Percentiles rank a stretch among this genome's conserved stretches.
These are phyloP conservation scores for Phellopilus nigrolimitatus DNA, from an alignment of 1,284 basidiomycete genomes.

Conservation along the genomic window DNA sequence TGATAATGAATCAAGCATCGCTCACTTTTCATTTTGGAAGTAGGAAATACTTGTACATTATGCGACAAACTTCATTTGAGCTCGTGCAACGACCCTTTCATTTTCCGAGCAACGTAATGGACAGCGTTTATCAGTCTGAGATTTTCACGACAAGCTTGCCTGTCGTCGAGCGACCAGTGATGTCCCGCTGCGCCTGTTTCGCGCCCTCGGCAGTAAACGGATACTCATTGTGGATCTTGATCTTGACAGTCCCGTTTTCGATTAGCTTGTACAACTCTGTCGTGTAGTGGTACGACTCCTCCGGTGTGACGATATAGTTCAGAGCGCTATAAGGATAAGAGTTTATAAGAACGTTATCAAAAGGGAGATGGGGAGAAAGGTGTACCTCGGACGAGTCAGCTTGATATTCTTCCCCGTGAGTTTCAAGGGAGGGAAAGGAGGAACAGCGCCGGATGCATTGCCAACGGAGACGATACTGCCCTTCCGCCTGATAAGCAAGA, in stretches of 20 bases:
- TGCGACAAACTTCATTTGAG: too few species aligned
- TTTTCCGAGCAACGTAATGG: not conserved
- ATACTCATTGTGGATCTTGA: slow-evolving; percentile 76
- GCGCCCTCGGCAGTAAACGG: slow-evolving; percentile 81
- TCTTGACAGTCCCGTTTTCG: slow-evolving; percentile 57
- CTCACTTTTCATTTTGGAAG: too few species aligned
- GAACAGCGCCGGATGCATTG: slow-evolving; percentile 82
- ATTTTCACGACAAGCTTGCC: slow-evolving; percentile 83
- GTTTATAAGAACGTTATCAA: not conserved
- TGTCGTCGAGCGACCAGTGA: slow-evolving; percentile 69
- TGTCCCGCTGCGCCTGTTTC: slow-evolving; percentile 73
- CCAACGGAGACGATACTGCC: slow-evolving; percentile 88
- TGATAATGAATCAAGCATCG: too few species aligned
- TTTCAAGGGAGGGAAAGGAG: slow-evolving; percentile 69
- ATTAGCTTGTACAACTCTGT: slow-evolving; percentile 66
- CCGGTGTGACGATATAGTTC: slow-evolving; percentile 69
- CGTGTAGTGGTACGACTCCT: slow-evolving; percentile 67
- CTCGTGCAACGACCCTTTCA: not conserved
- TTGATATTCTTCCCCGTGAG: slow-evolving; percentile 83
- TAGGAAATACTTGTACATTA: too few species aligned
- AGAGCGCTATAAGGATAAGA: slow-evolving; percentile 39
- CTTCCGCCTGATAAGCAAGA: slow-evolving; percentile 75
- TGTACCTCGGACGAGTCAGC: slow-evolving; percentile 70
- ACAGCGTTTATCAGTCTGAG: slow-evolving; percentile 17
- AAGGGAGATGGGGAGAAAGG: slow-evolving; percentile 14